phyloP scores from a whole-genome alignment of 2,329 filamentous ascomycete species.

The Hymenoscyphus fraxineus region DNA sequence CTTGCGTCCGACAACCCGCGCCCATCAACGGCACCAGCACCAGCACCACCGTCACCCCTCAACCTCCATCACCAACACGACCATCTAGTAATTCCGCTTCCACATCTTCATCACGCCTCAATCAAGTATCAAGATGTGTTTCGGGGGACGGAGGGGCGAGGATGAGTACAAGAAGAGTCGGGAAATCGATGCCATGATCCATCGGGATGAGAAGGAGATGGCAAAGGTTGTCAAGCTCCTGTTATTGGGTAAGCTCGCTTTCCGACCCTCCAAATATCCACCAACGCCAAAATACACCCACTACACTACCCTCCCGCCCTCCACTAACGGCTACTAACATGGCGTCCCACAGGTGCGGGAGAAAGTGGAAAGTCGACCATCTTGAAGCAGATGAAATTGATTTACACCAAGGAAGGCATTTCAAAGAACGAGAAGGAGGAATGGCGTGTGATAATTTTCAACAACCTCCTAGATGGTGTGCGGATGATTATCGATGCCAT shows the following conservation, averaged over 20 bases:
- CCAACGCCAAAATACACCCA: neutral
- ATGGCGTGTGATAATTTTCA: constrained; percentile 93
- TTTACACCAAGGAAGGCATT: constrained; percentile 83
- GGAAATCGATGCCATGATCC: constrained; percentile 83
- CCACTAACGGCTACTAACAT: constrained; percentile 19
- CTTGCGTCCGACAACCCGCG: neutral
- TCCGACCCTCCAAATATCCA: neutral
- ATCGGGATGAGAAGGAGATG: constrained; percentile 82
- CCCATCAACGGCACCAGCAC: neutral
- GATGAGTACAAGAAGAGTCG: constrained; percentile 53
- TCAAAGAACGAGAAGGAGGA: constrained; percentile 84
- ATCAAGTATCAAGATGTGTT: constrained; percentile 53
- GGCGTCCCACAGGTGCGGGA: constrained; percentile 67
- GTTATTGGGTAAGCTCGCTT: constrained; percentile 67
- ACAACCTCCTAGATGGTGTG: constrained; percentile 89
- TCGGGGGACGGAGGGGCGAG: constrained; percentile 48
- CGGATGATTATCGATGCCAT: constrained; percentile 88
- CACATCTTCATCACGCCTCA: constrained; percentile 18
- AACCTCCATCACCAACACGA: constrained; percentile 7
- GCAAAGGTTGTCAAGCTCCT: constrained; percentile 89
- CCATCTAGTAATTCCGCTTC: constrained; percentile 1
- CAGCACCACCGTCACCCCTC: neutral
- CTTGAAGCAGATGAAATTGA: constrained; percentile 98
- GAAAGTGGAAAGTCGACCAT: constrained; percentile 96
- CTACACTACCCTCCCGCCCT: neutral